phyloP scores from a whole-genome alignment of 768 basidiomycete species.

The Leucogyrophana mollusca region DNA sequence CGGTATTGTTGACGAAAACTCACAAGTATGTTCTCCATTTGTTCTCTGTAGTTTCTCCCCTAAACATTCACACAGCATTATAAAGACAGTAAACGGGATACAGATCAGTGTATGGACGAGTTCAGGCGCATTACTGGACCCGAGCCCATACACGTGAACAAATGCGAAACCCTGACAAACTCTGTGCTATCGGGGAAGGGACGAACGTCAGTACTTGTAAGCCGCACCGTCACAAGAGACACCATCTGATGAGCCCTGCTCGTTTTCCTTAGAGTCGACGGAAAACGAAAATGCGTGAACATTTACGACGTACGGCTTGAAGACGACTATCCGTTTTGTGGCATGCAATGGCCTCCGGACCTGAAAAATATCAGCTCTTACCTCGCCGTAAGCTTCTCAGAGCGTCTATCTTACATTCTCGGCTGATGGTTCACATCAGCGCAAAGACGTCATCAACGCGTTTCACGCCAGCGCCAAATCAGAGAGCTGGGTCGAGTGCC shows the following conservation, averaged over 20 bases:
- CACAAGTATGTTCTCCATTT: conserved; percentile 47
- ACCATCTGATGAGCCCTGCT: background rate
- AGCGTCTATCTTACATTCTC: background rate
- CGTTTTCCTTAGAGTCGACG: conserved; percentile 54
- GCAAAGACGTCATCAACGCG: conserved; percentile 74
- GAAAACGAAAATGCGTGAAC: conserved; percentile 79
- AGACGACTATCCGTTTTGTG: conserved; percentile 84
- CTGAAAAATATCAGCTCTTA: conserved; percentile 73
- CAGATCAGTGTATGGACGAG: conserved; percentile 57
- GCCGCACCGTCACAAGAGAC: background rate
- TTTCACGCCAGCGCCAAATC: conserved; percentile 79
- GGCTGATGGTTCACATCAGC: conserved; percentile 42
- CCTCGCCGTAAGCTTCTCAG: conserved; percentile 61
- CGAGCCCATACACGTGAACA: conserved; percentile 53
- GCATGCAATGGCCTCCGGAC: conserved; percentile 97
- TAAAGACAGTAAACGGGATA: conserved; percentile 52
- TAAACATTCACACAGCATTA: conserved; percentile 45
- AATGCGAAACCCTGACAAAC: conserved; percentile 62
- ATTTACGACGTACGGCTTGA: conserved; percentile 93
- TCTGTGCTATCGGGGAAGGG: conserved; percentile 32
- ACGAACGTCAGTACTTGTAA: conserved; percentile 18
- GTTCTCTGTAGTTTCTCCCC: background rate
- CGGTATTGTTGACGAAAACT: conserved; percentile 70
- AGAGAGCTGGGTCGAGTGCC: conserved; percentile 88
- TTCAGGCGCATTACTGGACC: conserved; percentile 35